Percentiles rank a stretch among this genome's conserved stretches.
Conservation (phyloP, 202 grass and related monocot genomes). For the Setaria viridis region DNA sequence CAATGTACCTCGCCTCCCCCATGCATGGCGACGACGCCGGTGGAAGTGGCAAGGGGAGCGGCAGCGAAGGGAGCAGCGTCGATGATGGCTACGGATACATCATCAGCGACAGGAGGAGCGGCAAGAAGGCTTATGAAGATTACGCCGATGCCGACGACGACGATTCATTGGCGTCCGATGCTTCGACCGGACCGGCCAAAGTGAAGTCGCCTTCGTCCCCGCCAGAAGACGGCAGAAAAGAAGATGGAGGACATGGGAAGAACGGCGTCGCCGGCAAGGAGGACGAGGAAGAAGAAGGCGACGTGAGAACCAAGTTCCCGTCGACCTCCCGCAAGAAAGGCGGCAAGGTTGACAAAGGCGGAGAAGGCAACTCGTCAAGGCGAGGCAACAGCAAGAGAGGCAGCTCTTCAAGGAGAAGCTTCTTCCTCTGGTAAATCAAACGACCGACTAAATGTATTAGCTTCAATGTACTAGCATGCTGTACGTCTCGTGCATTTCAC, state of each 20-base stretch:
- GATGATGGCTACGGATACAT: constrained; percentile 58
- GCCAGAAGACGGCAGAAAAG: not conserved
- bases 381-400: constrained; percentile 57
- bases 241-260: constrained; percentile 13
- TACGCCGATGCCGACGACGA: constrained; percentile 58
- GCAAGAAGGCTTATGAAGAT: constrained; percentile 45
- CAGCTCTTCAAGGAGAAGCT: constrained; percentile 64
- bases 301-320: constrained; percentile 39
- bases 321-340: constrained; percentile 59
- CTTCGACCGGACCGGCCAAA: constrained; percentile 76
- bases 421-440: constrained; percentile 60
- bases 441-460: constrained; percentile 40
- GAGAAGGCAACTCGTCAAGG: constrained; percentile 57
- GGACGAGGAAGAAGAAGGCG: constrained; percentile 24
- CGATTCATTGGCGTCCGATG: constrained; percentile 93
- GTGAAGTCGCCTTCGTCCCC: constrained; percentile 38
- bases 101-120: constrained; percentile 38
- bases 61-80: constrained; percentile 51
- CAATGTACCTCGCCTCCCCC: constrained; percentile 89
- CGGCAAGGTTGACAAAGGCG: constrained; percentile 60
- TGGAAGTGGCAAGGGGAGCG: constrained; percentile 38
- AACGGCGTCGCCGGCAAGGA: not conserved
- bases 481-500: not conserved
- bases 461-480: constrained; percentile 37
- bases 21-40: constrained; percentile 53